Evolutionary conservation across 2,329 filamentous ascomycete genomes (phyloP).

Genomic region (Aaosphaeria arxii): DNA sequence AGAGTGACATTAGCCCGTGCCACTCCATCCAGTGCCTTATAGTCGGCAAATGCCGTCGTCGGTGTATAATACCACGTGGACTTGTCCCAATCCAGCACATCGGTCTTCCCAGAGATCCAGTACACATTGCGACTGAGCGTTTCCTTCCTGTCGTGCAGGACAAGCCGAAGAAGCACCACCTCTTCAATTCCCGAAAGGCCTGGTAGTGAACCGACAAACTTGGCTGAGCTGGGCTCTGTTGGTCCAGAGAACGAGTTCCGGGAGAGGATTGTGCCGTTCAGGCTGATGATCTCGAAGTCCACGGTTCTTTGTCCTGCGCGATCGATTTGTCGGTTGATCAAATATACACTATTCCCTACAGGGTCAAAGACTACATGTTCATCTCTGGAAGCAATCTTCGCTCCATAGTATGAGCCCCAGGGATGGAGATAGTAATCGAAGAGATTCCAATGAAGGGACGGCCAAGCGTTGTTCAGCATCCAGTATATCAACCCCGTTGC

Average conservation of each 20-base stretch:
- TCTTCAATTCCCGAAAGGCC: constrained; percentile 33
- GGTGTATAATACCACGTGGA: constrained; percentile 61
- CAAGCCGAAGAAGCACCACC: constrained; percentile 52
- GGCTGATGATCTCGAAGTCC: constrained; percentile 49
- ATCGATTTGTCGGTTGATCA: constrained; percentile 55
- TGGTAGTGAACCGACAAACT: constrained; percentile 17
- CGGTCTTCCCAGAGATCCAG: constrained; percentile 51
- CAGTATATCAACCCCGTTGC: constrained; percentile 64
- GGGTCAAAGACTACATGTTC: constrained; percentile 60
- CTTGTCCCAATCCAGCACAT: constrained; percentile 54
- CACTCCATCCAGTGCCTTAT: constrained; percentile 42
- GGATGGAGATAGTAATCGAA: constrained; percentile 63
- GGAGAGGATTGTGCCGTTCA: constrained; percentile 44
- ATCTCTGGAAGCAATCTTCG: constrained; percentile 48
- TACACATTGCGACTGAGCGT: constrained; percentile 58
- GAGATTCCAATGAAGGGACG: constrained; percentile 62
- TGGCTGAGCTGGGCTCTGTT: constrained; percentile 45
- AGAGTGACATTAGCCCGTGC: constrained; percentile 7
- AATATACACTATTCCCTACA: constrained; percentile 41
- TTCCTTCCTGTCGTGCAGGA: constrained; percentile 30
- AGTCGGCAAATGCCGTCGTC: constrained; percentile 51
- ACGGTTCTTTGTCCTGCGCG: constrained; percentile 42
- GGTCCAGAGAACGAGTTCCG: constrained; percentile 25
- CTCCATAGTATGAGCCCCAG: constrained; percentile 58
- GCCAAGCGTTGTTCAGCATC: constrained; percentile 67